Conservation (phyloP, 2,329 filamentous ascomycete species). For the Pseudopyricularia cyperi region DNA sequence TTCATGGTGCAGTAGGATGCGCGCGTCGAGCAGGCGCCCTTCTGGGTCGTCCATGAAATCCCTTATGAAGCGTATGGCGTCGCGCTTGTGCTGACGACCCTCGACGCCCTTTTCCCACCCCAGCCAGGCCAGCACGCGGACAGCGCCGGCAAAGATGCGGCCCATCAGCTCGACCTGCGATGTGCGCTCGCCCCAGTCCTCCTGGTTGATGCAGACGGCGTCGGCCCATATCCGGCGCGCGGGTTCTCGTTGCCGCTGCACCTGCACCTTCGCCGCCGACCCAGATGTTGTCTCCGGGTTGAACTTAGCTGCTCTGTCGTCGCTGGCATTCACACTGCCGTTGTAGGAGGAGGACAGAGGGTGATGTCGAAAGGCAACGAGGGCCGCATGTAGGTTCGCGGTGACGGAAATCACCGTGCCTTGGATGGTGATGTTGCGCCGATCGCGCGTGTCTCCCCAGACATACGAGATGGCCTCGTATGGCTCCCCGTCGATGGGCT, state of each 20-base stretch:
- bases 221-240: slow-evolving; percentile 10
- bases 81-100: slow-evolving; percentile 4
- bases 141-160: slow-evolving; percentile 8
- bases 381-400: slow-evolving; percentile 1
- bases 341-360: background rate
- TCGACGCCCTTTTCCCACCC: slow-evolving; percentile 8
- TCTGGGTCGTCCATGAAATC: slow-evolving; percentile 7
- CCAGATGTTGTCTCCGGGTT: background rate
- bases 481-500: slow-evolving; percentile 13
- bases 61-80: slow-evolving; percentile 8
- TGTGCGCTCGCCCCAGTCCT: slow-evolving; percentile 7
- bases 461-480: slow-evolving; percentile 5
- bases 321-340: background rate
- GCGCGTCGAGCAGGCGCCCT: slow-evolving; percentile 4
- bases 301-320: background rate
- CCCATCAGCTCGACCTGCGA: slow-evolving; percentile 10
- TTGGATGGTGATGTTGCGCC: background rate
- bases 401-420: background rate
- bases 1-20: slow-evolving; percentile 7
- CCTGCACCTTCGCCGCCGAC: too few species aligned
- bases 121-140: slow-evolving; percentile 8
- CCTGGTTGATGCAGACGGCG: slow-evolving; percentile 13
- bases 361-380: background rate
- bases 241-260: background rate
- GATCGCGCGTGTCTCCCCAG: slow-evolving; percentile 2